Percentiles rank a stretch among this genome's conserved stretches.
Evolutionary conservation across 192 early-diverging fungal genomes (phyloP).

Genomic region (Backusella luteola): DNA sequence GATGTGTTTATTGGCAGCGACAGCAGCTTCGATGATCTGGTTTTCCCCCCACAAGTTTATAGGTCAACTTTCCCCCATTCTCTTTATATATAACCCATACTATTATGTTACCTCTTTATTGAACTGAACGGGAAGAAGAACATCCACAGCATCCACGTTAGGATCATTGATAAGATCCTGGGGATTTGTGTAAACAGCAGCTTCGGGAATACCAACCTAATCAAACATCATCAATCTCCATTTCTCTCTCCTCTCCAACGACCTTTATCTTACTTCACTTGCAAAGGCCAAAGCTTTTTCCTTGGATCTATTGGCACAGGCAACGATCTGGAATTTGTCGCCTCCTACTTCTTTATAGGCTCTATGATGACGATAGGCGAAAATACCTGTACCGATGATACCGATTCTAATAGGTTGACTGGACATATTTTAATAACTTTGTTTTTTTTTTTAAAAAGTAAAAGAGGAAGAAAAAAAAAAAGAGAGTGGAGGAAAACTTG

Average conservation of each 20-base stretch:
- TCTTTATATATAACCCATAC: not conserved
- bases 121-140: constrained; percentile 34
- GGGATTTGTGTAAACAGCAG: constrained; percentile 36
- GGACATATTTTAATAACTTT: not conserved
- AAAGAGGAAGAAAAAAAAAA: not conserved
- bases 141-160: constrained; percentile 32
- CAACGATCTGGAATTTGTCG: constrained; percentile 36
- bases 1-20: constrained; percentile 33
- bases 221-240: not conserved
- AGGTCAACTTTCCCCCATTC: not conserved
- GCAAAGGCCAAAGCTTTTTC: constrained; percentile 40
- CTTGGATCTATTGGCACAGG: constrained; percentile 38
- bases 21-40: constrained; percentile 33
- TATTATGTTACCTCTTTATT: constrained; percentile 25
- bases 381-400: constrained; percentile 43
- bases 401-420: constrained; percentile 33
- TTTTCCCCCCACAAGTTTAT: not conserved
- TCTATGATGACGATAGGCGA: constrained; percentile 36
- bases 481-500: not conserved
- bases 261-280: constrained; percentile 17
- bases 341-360: constrained; percentile 25
- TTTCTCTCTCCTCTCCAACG: too few species aligned
- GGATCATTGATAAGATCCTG: constrained; percentile 32
- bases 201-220: constrained; percentile 35
- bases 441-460: not conserved